A percentile compares a stretch with the other conserved stretches of the same genome.
phyloP scores from a whole-genome alignment of 768 basidiomycete species.

The Amyloporia xantha region DNA sequence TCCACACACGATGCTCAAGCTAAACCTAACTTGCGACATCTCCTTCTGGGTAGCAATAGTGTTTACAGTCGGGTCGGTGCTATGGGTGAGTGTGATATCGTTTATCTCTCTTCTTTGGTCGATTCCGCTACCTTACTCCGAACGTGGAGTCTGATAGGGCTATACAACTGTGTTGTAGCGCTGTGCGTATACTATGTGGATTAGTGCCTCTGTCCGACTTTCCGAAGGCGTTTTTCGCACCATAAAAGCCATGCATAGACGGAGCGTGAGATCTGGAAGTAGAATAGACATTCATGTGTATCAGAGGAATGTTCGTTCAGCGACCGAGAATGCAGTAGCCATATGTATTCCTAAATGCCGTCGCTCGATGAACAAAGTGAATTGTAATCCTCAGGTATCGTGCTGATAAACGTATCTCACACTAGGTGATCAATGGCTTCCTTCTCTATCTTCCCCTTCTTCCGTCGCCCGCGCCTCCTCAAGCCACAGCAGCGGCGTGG shows the following conservation, averaged over 20 bases:
- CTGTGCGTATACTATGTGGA: no score
- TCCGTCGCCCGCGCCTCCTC: constrained; percentile 2
- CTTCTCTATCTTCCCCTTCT: constrained; percentile 44
- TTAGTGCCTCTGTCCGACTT: no score
- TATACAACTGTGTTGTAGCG: no score
- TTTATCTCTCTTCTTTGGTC: constrained; percentile 28
- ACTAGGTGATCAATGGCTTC: constrained; percentile 53
- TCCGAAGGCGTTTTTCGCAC: no score
- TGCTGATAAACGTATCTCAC: neutral
- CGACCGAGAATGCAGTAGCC: no score
- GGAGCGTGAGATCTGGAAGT: no score
- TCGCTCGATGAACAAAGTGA: no score
- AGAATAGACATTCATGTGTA: no score
- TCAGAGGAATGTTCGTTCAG: no score
- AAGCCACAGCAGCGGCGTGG: constrained; percentile 30
- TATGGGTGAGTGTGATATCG: constrained; percentile 16
- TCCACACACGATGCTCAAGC: constrained; percentile 12
- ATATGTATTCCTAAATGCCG: no score
- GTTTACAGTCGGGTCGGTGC: constrained; percentile 18
- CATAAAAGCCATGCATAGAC: no score
- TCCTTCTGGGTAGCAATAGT: constrained; percentile 22
- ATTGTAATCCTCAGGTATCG: neutral
- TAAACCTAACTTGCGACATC: constrained; percentile 18
- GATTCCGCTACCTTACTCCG: constrained; percentile 26
- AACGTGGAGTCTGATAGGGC: no score